phyloP scores from a whole-genome alignment of 2,329 filamentous ascomycete genomes.

The Botrytis deweyae region DNA sequence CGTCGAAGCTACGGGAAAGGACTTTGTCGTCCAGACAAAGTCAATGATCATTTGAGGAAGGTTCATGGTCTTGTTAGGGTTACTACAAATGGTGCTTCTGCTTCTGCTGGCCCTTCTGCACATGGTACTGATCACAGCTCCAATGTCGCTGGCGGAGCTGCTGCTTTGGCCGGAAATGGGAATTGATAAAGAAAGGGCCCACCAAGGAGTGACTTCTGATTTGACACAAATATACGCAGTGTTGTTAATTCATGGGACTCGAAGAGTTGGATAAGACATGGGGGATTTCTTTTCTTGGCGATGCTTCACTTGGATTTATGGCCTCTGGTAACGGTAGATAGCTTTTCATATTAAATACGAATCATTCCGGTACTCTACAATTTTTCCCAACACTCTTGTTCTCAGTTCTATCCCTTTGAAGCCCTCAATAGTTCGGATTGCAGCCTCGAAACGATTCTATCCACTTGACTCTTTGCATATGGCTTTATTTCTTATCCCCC shows the following conservation, averaged over 20 bases:
- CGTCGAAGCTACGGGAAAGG: conserved; percentile 4
- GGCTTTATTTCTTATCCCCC: too few species aligned
- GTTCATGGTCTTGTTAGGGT: not conserved
- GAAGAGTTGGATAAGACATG: not conserved
- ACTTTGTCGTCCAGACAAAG: conserved; percentile 7
- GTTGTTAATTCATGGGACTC: not conserved
- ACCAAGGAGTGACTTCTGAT: not conserved
- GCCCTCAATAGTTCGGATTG: too few species aligned
- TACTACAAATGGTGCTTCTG: not conserved
- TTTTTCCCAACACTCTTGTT: fast-evolving
- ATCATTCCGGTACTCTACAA: not conserved
- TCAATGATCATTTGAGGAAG: conserved; percentile 7
- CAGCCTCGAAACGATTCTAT: too few species aligned
- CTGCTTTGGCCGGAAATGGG: not conserved
- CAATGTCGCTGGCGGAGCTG: not conserved
- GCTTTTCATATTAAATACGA: not conserved
- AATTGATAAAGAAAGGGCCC: not conserved
- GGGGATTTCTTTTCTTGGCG: not conserved
- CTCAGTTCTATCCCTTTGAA: too few species aligned
- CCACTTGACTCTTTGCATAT: too few species aligned
- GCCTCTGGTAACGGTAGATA: not conserved
- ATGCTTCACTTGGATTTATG: not conserved
- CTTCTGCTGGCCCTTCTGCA: not conserved
- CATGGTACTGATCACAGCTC: not conserved
- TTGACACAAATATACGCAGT: not conserved